Evolutionary conservation across 2,329 filamentous ascomycete genomes (phyloP), one percentile per base, ranked within the genome.

Genomic region (Fusarium sp.): DNA sequence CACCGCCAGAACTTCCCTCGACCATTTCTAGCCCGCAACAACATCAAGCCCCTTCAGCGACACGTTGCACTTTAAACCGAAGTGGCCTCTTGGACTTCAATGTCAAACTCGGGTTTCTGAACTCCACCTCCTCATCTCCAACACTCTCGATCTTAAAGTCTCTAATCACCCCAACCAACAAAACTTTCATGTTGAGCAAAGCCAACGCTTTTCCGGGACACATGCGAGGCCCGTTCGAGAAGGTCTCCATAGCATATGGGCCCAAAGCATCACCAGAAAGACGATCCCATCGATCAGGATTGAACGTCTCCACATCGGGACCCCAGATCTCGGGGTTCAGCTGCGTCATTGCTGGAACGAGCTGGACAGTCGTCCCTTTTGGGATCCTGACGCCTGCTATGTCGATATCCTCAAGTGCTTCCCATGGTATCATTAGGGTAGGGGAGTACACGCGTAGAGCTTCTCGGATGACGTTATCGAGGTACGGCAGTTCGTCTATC

Each of bases 311-410:
- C 0, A 36, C 68, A 6, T 75, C 57, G 1, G 32, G 30, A 6
- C 68, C 72, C 68, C 72, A 74, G 20, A 72, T 63, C 2, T 53
- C 20, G 0, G 68, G 72, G 24, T 75, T 75, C 1, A 73, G 42
- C 4, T 74, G 72, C 8, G 62, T 45, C 39, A 69, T 44, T 2
- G 68, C 68, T 11, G 68, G 72, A 4, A 66, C 54, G 8, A 63
- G 59, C 8, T 73, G 68, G 2, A 74, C 38, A 0, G 62, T 69
- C 2, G 72, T 74, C 5, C 60, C 72, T 5, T 72, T 72, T 1
- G 71, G 67, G 5, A 74, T 60, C 2, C 18, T 15, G 2, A 65
- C 39, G 1, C 71, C 59, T 0, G 55, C 42, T 14, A 74, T 63
- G 0, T 11, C 10, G 6, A 69, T 30, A 5, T 74, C 54, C 1